phyloP scores from a whole-genome alignment of 179 eudicot species.

The Carnegiea gigantea region DNA sequence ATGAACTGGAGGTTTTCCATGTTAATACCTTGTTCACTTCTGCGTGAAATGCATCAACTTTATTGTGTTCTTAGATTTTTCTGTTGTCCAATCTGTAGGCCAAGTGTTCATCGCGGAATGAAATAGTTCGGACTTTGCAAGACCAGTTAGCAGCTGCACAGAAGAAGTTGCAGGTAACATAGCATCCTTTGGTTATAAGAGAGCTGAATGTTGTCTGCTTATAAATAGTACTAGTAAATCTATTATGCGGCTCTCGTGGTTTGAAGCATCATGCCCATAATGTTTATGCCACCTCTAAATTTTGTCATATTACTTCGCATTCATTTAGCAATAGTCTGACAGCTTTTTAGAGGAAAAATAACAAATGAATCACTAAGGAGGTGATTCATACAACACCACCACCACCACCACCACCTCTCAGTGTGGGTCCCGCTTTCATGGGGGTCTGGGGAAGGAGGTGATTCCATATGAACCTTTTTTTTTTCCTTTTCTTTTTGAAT shows the following conservation, averaged over 20 bases:
- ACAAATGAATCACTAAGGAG: neutral
- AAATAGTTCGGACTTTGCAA: constrained; percentile 61
- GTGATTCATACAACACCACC: too few relatives aligned
- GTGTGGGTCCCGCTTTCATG: too few relatives aligned
- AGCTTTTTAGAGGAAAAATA: too few relatives aligned
- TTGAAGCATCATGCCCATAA: too few relatives aligned
- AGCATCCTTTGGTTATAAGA: constrained; percentile 2
- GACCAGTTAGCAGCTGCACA: constrained; percentile 68
- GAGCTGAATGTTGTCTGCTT: neutral
- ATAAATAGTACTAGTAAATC: neutral
- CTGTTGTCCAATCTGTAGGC: constrained; percentile 42
- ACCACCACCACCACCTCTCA: too few relatives aligned
- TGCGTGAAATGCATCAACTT: neutral
- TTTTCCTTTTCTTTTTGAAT: neutral
- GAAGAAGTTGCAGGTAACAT: constrained; percentile 62
- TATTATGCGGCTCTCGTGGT: too few relatives aligned
- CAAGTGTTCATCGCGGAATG: constrained; percentile 66
- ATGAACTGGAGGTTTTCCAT: constrained; percentile 68
- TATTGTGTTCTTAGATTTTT: constrained; percentile 14
- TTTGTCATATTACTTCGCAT: neutral
- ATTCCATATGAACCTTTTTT: neutral
- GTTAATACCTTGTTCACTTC: neutral
- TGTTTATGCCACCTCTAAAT: neutral
- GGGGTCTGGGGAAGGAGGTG: too few relatives aligned
- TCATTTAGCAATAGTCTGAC: too few relatives aligned